These are phyloP conservation scores for Globomyces sp. DNA, from an alignment of 371 early-diverging fungal species.

Conservation along the genomic window DNA sequence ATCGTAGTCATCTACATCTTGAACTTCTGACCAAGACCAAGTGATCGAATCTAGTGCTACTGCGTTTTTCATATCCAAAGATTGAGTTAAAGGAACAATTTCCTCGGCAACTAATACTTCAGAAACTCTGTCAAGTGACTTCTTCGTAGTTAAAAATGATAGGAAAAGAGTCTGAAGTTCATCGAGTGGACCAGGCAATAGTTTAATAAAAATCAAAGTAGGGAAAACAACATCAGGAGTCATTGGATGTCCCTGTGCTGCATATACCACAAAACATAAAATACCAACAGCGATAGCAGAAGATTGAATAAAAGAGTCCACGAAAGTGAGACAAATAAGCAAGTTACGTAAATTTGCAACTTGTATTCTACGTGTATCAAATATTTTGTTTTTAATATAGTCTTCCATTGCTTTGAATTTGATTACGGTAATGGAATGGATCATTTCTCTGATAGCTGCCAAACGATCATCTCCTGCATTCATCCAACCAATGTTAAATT, in stretches of 20 bases:
- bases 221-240: conserved; percentile 4
- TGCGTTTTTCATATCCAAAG: too few relatives aligned
- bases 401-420: conserved; percentile 35
- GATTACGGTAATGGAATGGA: conserved; percentile 36
- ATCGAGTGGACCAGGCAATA: not conserved
- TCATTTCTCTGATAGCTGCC: conserved; percentile 30
- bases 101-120: not conserved
- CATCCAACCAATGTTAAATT: not conserved
- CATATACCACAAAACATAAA: conserved; percentile 24
- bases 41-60: too few relatives aligned
- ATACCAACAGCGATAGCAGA: conserved; percentile 30
- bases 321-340: not conserved
- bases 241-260: not conserved
- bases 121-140: not conserved
- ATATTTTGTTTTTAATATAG: conserved; percentile 17
- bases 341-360: not conserved
- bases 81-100: not conserved
- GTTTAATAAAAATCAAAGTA: not conserved
- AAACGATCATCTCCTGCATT: conserved; percentile 25
- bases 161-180: not conserved
- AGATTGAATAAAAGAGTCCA: not conserved
- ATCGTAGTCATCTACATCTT: too few relatives aligned
- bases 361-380: conserved; percentile 16
- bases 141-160: not conserved
- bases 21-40: too few relatives aligned